These are phyloP conservation scores for Graphiopsis chlorocephala DNA, from an alignment of 2,329 filamentous ascomycete species.

Conservation along the genomic window DNA sequence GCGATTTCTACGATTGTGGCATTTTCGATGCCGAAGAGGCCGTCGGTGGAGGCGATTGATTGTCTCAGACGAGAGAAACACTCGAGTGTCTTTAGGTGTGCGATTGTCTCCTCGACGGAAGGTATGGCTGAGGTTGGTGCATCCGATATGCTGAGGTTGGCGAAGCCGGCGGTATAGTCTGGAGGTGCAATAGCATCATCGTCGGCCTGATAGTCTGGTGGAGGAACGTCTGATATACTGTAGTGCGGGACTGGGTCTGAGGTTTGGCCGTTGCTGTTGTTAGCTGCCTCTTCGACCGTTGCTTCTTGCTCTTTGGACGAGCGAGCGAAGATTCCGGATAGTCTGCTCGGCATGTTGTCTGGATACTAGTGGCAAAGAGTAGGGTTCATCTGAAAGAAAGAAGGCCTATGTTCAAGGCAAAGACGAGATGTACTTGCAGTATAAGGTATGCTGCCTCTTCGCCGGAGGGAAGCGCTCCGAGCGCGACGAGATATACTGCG, in stretches of 20 bases:
- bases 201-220: constrained; percentile 21
- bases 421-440: not conserved
- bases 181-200: constrained; percentile 24
- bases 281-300: constrained; percentile 24
- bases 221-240: constrained; percentile 21
- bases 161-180: constrained; percentile 31
- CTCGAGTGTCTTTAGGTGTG: constrained; percentile 70
- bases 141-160: constrained; percentile 33
- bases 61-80: constrained; percentile 67
- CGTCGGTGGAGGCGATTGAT: constrained; percentile 63
- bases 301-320: constrained; percentile 31
- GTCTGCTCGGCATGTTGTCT: constrained; percentile 27
- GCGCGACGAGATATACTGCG: not conserved
- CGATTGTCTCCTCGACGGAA: constrained; percentile 59
- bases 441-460: not conserved
- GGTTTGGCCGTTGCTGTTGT: constrained; percentile 15
- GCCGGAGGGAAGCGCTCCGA: not conserved
- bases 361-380: not conserved
- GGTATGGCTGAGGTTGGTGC: constrained; percentile 34
- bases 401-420: not conserved
- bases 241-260: constrained; percentile 23
- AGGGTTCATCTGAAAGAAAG: not conserved
- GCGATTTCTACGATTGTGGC: constrained; percentile 33
- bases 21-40: constrained; percentile 61
- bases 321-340: constrained; percentile 29